Base-by-base conservation (phyloP, 225 moss, liverwort and hornwort genomes). In the Climacium dendroides region DNA sequence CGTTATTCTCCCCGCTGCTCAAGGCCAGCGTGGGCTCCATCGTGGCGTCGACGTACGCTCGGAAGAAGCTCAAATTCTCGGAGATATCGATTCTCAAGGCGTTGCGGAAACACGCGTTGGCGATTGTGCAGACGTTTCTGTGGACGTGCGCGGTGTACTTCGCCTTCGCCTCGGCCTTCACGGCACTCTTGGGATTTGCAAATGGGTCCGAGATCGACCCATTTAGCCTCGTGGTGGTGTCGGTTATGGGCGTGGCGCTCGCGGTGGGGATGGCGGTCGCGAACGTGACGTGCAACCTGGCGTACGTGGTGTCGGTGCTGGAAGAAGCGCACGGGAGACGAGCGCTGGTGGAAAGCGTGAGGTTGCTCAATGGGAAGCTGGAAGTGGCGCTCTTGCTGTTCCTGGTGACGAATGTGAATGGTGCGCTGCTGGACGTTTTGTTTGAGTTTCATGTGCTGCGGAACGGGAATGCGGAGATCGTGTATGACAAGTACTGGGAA, bases 401-500 rank as follows among this genome's bases (percentile, higher is more conserved):
- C 50, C 76, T 96, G 37, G 91, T 98, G 34, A 92, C 96, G 53
- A 90, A 88, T 64, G 72, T 93, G 48, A 94, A 89, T 82, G 93
- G 79, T 67, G 90, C 94, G 24, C 89, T 96, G 47, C 65, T 98
- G 18, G 92, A 92, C n/a, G 86, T 94, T 52, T 79, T 98, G 71
- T 98, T 96, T 72, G 94, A 95, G 88, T 93, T 93, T 87, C 92
- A 96, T 82, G 92, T 98, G 57, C 92, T 96, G 6, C 92, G 88
- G 34, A 90, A 86, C 53, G 90, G 93, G 48, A 66, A 95, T 58
- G 89, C 91, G 80, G 91, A 94, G 34, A 82, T 94, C 53, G 69
- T 85, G 35, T 89, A 93, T 75, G 93, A 94, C 14, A 95, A 87
- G 54, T 88, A 93, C 72, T 98, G 98, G 98, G 98, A 98, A 87